Evolutionary conservation across 2,329 filamentous ascomycete species (phyloP), one percentile per base, ranked within the genome.

Genomic region (Bipolaris cookei): DNA sequence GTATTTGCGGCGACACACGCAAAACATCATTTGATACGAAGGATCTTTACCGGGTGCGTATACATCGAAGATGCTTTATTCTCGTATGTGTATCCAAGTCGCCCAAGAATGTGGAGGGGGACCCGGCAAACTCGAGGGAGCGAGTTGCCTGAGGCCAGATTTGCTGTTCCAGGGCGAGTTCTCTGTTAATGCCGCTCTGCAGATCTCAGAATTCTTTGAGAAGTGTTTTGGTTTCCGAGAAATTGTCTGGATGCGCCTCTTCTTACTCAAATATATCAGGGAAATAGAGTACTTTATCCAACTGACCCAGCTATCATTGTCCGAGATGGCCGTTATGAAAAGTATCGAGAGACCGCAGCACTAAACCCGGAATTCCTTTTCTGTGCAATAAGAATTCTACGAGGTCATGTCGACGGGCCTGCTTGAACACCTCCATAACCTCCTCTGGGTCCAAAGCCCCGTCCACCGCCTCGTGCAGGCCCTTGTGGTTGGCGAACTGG

Each of bases 401-500:
- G 4, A 43, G 53, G 43, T 51, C 53, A 62, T 57, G 55, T 65
- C 30, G 64, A 68, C 23, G 66, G 63, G 23, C 64, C 66, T 57
- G 63, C 45, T 37, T 55, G 46, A 14, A 41, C 52, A n/a, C 20
- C 14, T 28, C 45, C 42, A 21, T 66, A 58, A 37, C 50, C 54
- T 21, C 89, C 89, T 68, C 90, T 83, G 61, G 81, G 81, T 44
- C 83, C 84, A 70, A 95, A 93, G 34, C 89, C 90, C 76, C 92
- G 92, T 0, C 91, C 91, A 54, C 88, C 90, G 69, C 89, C 84
- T 56, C 90, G 90, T 44, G 84, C 84, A 8, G 93, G 93, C 8
- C 92, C 92, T 68, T 86, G 85, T 1, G 93, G 92, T 69, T 86
- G 82, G 61, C 93, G 86, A 58, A 92, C 84, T 14, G 90, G 85